phyloP scores from a whole-genome alignment of 306 rosid species.

The Aeschynomene evenia region DNA sequence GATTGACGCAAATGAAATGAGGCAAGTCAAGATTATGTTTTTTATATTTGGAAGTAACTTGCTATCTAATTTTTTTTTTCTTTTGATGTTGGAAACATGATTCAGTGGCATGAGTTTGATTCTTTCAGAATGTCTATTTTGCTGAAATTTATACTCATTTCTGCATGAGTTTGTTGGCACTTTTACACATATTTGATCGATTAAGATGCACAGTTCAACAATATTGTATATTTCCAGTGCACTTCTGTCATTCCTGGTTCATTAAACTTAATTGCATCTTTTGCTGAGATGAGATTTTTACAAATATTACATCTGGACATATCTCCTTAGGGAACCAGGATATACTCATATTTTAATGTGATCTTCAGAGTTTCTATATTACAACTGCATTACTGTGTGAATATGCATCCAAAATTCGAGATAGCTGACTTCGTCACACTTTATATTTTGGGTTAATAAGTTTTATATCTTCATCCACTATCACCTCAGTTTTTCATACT shows the following conservation, averaged over 20 bases:
- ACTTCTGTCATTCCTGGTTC: slow-evolving; percentile 17
- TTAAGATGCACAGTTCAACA: neutral
- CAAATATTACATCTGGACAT: slow-evolving; percentile 5
- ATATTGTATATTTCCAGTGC: neutral
- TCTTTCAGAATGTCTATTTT: neutral
- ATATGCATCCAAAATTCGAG: neutral
- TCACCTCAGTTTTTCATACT: neutral
- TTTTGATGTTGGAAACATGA: slow-evolving; percentile 4
- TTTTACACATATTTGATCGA: neutral
- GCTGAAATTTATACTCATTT: neutral
- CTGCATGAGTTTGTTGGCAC: neutral
- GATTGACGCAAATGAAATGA: slow-evolving; percentile 69
- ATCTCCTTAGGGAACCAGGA: neutral
- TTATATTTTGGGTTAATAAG: slow-evolving; percentile 5
- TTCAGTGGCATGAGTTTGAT: neutral
- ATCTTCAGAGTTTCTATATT: neutral
- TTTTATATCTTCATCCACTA: slow-evolving; percentile 3
- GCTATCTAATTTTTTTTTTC: neutral
- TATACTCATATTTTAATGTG: neutral
- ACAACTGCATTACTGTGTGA: neutral
- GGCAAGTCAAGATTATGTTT: slow-evolving; percentile 54
- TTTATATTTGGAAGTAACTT: slow-evolving; percentile 18
- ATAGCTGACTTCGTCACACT: neutral
- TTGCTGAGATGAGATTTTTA: neutral
- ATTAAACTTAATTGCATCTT: slow-evolving; percentile 8